Percentiles rank a stretch among this genome's conserved stretches.
Evolutionary conservation across 768 basidiomycete species (phyloP).

Genomic region (Fibroporia radiculosa): DNA sequence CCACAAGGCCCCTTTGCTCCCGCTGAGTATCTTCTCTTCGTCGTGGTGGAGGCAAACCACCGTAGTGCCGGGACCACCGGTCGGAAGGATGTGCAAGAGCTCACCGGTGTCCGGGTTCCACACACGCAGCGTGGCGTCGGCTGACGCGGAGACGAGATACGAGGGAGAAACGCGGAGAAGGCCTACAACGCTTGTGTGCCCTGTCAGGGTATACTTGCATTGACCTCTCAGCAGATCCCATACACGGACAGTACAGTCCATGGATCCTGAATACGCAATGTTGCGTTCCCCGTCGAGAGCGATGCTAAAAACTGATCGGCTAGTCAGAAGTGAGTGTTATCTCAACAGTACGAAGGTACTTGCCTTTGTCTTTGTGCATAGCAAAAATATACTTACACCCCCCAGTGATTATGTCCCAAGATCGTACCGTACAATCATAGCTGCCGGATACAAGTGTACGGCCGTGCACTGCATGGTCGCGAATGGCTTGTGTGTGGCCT

Average conservation of each 20-base stretch:
- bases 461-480: conserved; percentile 81
- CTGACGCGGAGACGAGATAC: conserved; percentile 84
- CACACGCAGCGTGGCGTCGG: conserved; percentile 83
- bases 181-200: conserved; percentile 89
- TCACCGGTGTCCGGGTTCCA: conserved; percentile 83
- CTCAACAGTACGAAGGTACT: too few species aligned
- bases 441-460: conserved; percentile 87
- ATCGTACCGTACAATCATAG: conserved; percentile 85
- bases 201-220: conserved; percentile 69
- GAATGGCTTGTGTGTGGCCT: conserved; percentile 82
- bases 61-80: conserved; percentile 74
- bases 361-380: conserved; percentile 86
- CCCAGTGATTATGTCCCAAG: conserved; percentile 85
- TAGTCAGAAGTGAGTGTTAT: too few species aligned
- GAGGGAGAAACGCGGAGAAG: conserved; percentile 79
- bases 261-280: conserved; percentile 88
- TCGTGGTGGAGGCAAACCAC: conserved; percentile 97
- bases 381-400: conserved; percentile 64
- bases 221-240: conserved; percentile 81
- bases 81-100: conserved; percentile 65
- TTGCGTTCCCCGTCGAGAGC: conserved; percentile 75
- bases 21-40: conserved; percentile 87
- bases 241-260: conserved; percentile 91
- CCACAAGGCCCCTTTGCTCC: conserved; percentile 89
- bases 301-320: conserved; percentile 88